Conservation (phyloP, 2,329 filamentous ascomycete species). For the Sphaerulina musiva region DNA sequence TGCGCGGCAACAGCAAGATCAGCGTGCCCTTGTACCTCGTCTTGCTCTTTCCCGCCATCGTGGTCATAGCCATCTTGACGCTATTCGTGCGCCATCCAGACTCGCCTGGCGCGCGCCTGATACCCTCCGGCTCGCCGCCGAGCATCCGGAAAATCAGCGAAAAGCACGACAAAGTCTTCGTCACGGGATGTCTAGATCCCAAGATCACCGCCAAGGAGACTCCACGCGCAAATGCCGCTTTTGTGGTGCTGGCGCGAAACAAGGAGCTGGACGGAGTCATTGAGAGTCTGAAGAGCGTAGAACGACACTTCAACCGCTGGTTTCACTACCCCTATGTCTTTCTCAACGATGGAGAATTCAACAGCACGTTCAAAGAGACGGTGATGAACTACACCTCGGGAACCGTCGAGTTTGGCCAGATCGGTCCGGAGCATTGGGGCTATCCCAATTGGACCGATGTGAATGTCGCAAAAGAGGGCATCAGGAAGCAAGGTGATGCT, state of each 20-base stretch:
- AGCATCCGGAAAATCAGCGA: conserved; percentile 90
- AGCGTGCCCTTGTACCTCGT: conserved; percentile 90
- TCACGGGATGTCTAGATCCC: conserved; percentile 74
- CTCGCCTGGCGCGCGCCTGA: conserved; percentile 72
- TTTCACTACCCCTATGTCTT: conserved; percentile 98
- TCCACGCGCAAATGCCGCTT: conserved; percentile 85
- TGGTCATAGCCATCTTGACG: conserved; percentile 82
- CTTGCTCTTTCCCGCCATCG: conserved; percentile 83
- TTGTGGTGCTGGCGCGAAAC: conserved; percentile 91
- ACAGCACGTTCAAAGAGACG: conserved; percentile 83
- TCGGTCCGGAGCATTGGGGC: conserved; percentile 86
- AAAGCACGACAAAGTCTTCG: conserved; percentile 94
- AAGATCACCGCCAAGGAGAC: conserved; percentile 61
- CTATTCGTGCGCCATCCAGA: conserved; percentile 84
- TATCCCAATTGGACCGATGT: conserved; percentile 94
- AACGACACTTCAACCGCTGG: conserved; percentile 98
- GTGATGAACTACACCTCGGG: conserved; percentile 85
- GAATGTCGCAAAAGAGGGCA: conserved; percentile 90
- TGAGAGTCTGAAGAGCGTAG: conserved; percentile 94
- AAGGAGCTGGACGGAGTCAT: conserved; percentile 94
- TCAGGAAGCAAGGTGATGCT: conserved; percentile 90
- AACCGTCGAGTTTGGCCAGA: conserved; percentile 86
- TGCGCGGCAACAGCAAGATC: conserved; percentile 86
- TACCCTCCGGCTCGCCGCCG: conserved; percentile 81
- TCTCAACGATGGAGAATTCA: conserved; percentile 95